These are phyloP conservation scores for Plasmopara halstedii DNA, from an alignment of 352 stramenopile species.

Conservation along the genomic window DNA sequence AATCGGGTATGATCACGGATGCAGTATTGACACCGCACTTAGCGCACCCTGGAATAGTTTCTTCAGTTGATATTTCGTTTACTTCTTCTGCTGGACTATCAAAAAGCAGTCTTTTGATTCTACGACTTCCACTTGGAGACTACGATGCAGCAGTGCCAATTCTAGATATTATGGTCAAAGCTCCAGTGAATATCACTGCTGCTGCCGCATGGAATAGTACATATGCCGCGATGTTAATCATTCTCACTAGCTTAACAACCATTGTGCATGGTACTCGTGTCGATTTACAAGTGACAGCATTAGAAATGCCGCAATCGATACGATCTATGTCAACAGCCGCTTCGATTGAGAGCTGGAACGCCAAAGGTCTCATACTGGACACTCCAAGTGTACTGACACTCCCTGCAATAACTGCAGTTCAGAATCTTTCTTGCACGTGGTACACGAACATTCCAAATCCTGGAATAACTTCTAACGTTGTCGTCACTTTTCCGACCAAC, in stretches of 20 bases:
- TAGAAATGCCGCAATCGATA: constrained; percentile 45
- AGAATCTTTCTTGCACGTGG: constrained; percentile 28
- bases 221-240: constrained; percentile 26
- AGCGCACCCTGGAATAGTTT: constrained; percentile 39
- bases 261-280: constrained; percentile 27
- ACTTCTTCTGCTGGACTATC: constrained; percentile 37
- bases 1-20: constrained; percentile 25
- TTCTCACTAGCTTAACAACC: constrained; percentile 21
- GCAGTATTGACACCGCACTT: constrained; percentile 24
- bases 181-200: constrained; percentile 16
- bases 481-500: constrained; percentile 40
- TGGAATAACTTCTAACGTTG: constrained; percentile 35
- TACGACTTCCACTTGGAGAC: constrained; percentile 32
- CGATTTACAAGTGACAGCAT: constrained; percentile 26
- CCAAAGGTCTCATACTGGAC: constrained; percentile 30
- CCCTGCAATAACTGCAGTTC: constrained; percentile 29
- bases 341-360: constrained; percentile 45
- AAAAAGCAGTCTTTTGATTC: constrained; percentile 26
- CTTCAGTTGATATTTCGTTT: constrained; percentile 36
- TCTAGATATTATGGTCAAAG: constrained; percentile 20
- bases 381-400: constrained; percentile 24
- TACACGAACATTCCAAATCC: constrained; percentile 31
- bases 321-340: constrained; percentile 15
- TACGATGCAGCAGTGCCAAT: constrained; percentile 23
- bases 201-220: constrained; percentile 31